These are phyloP conservation scores for Annulohypoxylon moriforme DNA, from an alignment of 495 filamentous ascomycete species.

Conservation along the genomic window DNA sequence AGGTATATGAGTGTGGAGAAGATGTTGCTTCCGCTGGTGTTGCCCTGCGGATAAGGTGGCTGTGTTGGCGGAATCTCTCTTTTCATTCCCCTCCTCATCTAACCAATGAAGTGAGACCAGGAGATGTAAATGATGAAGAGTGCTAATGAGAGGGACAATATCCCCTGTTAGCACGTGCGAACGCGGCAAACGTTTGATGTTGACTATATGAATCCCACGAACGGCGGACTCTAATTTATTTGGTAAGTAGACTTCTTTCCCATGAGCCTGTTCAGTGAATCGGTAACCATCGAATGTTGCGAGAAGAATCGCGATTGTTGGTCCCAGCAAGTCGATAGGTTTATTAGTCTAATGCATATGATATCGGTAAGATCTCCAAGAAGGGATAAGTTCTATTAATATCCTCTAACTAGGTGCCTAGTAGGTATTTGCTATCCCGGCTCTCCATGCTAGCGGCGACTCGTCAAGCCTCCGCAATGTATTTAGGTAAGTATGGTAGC, in stretches of 20 bases:
- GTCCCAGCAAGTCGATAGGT: neutral
- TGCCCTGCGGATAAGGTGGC: constrained; percentile 31
- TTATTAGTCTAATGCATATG: constrained; percentile 8
- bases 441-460: constrained; percentile 8
- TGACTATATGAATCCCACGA: constrained; percentile 16
- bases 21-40: constrained; percentile 14
- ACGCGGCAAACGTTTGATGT: constrained; percentile 5
- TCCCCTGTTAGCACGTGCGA: constrained; percentile 34
- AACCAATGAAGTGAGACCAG: constrained; percentile 19
- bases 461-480: constrained; percentile 12
- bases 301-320: neutral
- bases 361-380: constrained; percentile 14
- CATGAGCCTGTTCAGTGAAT: neutral
- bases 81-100: neutral
- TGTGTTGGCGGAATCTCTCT: constrained; percentile 32
- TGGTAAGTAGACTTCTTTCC: neutral
- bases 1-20: constrained; percentile 26
- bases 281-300: neutral
- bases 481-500: constrained; percentile 24
- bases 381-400: constrained; percentile 26
- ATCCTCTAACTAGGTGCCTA: constrained; percentile 8
- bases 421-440: neutral
- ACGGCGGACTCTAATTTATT: neutral
- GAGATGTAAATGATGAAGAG: constrained; percentile 20
- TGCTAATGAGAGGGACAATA: constrained; percentile 17